These are phyloP conservation scores for Mallotus repandus DNA, from an alignment of 441 rosid species.

Conservation along the genomic window DNA sequence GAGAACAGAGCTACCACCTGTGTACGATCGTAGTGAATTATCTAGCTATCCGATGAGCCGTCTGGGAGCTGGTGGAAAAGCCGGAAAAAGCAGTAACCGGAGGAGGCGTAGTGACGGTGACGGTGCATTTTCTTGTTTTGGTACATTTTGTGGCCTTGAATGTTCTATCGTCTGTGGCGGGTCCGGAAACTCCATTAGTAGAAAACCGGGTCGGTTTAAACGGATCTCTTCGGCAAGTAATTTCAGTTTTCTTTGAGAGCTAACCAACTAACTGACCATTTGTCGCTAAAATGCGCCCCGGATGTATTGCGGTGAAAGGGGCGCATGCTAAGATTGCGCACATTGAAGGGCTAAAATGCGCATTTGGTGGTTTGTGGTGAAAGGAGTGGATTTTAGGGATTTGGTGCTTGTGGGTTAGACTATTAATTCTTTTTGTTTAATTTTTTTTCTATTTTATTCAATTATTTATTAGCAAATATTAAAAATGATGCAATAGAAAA, in stretches of 20 bases:
- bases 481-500: too few species aligned
- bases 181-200: constrained; percentile 17
- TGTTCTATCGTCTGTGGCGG: constrained; percentile 64
- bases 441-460: too few species aligned
- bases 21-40: constrained; percentile 44
- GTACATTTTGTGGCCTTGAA: constrained; percentile 65
- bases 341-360: not conserved
- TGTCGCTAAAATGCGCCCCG: not conserved
- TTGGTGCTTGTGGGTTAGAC: too few species aligned
- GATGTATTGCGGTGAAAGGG: not conserved
- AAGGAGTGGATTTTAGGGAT: too few species aligned
- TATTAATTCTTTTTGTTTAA: too few species aligned
- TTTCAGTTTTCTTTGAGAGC: constrained; percentile 29
- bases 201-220: constrained; percentile 11
- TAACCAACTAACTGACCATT: too few species aligned
- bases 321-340: not conserved
- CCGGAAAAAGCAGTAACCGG: constrained; percentile 13
- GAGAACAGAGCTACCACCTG: constrained; percentile 66
- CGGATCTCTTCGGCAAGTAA: constrained; percentile 35
- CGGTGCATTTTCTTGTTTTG: constrained; percentile 66
- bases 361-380: too few species aligned
- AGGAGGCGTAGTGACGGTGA: constrained; percentile 36
- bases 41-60: constrained; percentile 33
- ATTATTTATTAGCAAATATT: too few species aligned
- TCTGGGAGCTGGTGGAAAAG: not conserved